Percentiles rank a stretch among this genome's conserved stretches.
Conservation (phyloP, 1,284 basidiomycete species). For the Quambalaria eucalypti region DNA sequence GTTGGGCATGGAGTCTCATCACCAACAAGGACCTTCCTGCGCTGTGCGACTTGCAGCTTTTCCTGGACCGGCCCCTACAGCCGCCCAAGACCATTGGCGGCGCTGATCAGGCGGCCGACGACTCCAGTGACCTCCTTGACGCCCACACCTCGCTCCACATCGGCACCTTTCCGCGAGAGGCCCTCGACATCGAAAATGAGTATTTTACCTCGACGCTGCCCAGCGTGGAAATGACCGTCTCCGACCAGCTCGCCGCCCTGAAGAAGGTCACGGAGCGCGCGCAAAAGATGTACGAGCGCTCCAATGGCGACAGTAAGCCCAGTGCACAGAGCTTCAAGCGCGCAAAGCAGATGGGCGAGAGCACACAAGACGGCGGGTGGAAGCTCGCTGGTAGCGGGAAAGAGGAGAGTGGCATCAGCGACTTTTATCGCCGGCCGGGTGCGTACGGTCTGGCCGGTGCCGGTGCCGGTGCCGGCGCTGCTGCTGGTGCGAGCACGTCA, state of each 20-base stretch:
- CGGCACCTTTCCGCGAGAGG: constrained; percentile 69
- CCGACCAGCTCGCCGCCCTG: constrained; percentile 57
- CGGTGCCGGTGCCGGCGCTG: constrained; percentile 5
- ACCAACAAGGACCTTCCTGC: constrained; percentile 78
- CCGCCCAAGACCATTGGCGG: constrained; percentile 29
- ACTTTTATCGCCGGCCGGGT: constrained; percentile 49
- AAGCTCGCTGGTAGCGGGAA: constrained; percentile 56
- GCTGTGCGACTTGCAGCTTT: constrained; percentile 78
- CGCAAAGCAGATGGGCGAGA: constrained; percentile 67
- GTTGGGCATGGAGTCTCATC: constrained; percentile 92
- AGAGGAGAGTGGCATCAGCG: constrained; percentile 63
- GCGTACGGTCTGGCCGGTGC: constrained; percentile 25
- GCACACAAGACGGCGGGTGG: constrained; percentile 51
- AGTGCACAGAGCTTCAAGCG: constrained; percentile 54
- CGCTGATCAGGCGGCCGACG: constrained; percentile 10
- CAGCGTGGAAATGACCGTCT: constrained; percentile 22
- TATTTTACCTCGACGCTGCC: constrained; percentile 62
- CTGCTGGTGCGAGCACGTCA: constrained; percentile 1
- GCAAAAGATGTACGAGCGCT: constrained; percentile 87
- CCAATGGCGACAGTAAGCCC: constrained; percentile 70
- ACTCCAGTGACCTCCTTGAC: constrained; percentile 20
- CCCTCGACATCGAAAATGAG: constrained; percentile 61
- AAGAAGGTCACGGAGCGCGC: constrained; percentile 81
- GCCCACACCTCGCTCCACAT: constrained; percentile 49
- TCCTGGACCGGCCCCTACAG: constrained; percentile 74